phyloP scores from a whole-genome alignment of 2,329 filamentous ascomycete species.

The Alternaria incomplexa region DNA sequence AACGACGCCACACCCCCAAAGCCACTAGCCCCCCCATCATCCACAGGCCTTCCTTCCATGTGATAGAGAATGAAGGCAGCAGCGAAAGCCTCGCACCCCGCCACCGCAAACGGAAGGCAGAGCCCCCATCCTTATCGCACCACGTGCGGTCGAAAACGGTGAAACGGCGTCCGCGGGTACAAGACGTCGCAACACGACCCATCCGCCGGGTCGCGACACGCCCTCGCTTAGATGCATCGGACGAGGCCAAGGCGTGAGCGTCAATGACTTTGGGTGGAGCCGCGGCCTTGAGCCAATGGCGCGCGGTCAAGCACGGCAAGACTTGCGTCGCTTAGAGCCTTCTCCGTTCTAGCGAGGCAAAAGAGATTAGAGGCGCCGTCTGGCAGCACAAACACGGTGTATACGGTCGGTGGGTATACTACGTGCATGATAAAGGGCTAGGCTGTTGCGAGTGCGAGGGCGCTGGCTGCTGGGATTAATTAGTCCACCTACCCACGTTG shows the following conservation, averaged over 20 bases:
- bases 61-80: background rate
- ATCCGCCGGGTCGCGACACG: background rate
- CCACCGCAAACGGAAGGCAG: constrained; percentile 5
- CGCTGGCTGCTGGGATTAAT: background rate
- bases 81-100: background rate
- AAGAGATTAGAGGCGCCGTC: background rate
- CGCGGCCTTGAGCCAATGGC: constrained; percentile 5
- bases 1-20: background rate
- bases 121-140: background rate
- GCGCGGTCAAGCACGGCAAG: background rate
- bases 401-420: constrained; percentile 19
- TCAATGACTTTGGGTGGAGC: background rate
- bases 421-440: constrained; percentile 7
- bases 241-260: background rate
- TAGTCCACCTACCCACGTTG: background rate
- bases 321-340: constrained; percentile 22
- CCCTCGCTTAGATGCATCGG: background rate
- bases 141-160: background rate
- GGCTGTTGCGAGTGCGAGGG: background rate
- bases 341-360: background rate
- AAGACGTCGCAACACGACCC: background rate
- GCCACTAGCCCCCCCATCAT: background rate
- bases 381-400: constrained; percentile 14
- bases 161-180: background rate
- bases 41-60: background rate